Evolutionary conservation across 768 basidiomycete species (phyloP).

Genomic region (Lactarius akahatsu): DNA sequence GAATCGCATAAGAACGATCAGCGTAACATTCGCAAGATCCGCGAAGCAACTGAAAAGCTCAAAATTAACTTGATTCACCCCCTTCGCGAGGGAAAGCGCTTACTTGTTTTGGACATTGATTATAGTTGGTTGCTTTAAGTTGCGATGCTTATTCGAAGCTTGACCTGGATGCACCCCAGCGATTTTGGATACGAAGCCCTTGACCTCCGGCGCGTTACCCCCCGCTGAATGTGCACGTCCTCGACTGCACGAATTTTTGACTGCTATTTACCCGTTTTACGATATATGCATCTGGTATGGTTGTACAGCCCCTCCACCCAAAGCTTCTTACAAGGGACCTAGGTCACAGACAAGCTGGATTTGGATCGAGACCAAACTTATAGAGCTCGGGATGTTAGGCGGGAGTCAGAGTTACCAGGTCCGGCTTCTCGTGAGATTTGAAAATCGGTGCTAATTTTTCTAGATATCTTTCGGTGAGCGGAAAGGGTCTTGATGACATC

Average conservation of each 20-base stretch:
- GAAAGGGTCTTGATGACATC: not conserved
- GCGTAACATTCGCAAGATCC: constrained; percentile 78
- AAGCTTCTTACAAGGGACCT: constrained; percentile 6
- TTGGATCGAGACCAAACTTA: constrained; percentile 85
- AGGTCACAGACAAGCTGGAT: constrained; percentile 88
- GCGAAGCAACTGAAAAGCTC: constrained; percentile 65
- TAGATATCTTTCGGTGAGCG: constrained; percentile 28
- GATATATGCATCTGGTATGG: constrained; percentile 85
- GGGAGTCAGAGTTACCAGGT: constrained; percentile 69
- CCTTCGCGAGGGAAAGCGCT: constrained; percentile 69
- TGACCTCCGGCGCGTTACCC: constrained; percentile 78
- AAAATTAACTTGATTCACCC: constrained; percentile 72
- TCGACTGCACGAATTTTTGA: constrained; percentile 78
- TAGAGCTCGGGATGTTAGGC: constrained; percentile 84
- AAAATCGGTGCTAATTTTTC: not conserved
- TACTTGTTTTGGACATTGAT: constrained; percentile 86
- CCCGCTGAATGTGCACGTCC: constrained; percentile 82
- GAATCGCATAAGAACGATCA: constrained; percentile 67
- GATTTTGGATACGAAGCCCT: constrained; percentile 80
- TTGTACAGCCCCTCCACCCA: not conserved
- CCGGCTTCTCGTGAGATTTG: not conserved
- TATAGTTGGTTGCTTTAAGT: constrained; percentile 56
- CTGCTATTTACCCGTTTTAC: constrained; percentile 76
- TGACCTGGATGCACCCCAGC: constrained; percentile 42
- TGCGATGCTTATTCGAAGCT: not conserved